Conservation (phyloP, 345 rosid species). For the Eucalyptus urophylla region DNA sequence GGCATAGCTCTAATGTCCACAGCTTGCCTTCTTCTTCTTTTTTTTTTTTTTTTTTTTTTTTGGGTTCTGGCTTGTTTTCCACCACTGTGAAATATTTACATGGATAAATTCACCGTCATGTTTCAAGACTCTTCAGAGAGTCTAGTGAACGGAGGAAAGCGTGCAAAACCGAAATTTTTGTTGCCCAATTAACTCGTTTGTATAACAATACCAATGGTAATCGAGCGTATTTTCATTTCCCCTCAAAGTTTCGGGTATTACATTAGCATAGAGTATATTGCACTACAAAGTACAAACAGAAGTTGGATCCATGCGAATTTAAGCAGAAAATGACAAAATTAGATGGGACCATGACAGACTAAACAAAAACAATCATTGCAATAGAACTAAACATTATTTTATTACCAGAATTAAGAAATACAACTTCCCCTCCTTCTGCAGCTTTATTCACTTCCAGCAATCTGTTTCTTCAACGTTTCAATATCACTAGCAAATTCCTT, state of each 20-base stretch:
- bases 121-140: not conserved
- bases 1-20: not conserved
- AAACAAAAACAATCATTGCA: not conserved
- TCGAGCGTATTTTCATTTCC: not conserved
- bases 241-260: not conserved
- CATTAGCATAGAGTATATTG: not conserved
- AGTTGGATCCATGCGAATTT: not conserved
- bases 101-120: not conserved
- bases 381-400: not conserved
- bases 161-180: not conserved
- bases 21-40: not conserved
- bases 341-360: not conserved
- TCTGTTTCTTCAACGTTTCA: slow-evolving; percentile 79
- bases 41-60: not conserved
- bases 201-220: not conserved
- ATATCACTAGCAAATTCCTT: slow-evolving; percentile 83
- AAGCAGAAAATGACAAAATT: not conserved
- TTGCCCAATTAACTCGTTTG: not conserved
- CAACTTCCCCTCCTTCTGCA: not conserved
- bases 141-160: not conserved
- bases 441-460: slow-evolving; percentile 66
- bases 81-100: not conserved
- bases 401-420: not conserved
- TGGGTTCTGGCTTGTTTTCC: not conserved
- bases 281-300: not conserved